Evolutionary conservation across 2,329 filamentous ascomycete genomes (phyloP), one percentile per base, ranked within the genome.

Genomic region (Iodosphaeria phyllophila): DNA sequence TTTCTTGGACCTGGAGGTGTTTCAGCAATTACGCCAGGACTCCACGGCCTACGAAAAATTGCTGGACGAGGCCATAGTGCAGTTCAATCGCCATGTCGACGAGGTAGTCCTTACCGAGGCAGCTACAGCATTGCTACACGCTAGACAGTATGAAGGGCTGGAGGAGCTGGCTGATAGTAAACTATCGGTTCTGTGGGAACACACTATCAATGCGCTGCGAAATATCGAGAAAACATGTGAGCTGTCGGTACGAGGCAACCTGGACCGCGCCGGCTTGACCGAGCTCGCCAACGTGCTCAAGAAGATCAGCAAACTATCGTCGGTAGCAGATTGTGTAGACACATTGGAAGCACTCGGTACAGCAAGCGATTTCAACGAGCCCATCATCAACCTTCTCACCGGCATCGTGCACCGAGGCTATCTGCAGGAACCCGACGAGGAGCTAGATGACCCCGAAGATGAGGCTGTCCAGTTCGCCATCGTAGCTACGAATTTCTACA

Each of bases 31-130:
- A 18, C 74, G 84, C 25, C 83, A 92, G 44, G 82, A 91, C 35
- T 70, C 80, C 1, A 73, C 75, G 2, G 74, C 72, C 2, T 92
- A 91, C 42, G 68, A 74, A 5, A 70, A 74, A 13, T 55, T 95
- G 16, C 58, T 98, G 2, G 83, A 92, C 36, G 84, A 93, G 40
- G 82, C 95, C 37, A 83, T 79, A 46, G 82, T 80, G 29, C 89
- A 98, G 39, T 95, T 98, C 51, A 72, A 77, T 38, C 72, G 82
- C n/a, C 89, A 98, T 42, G 78, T 79, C 21, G 80, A 92, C 40
- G 76, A 79, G 38, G 67, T 68, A 28, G 84, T 95, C 11, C 60
- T 98, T 22, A 70, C 71, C 8, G 84, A 93, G 47, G 86, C 83
- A 9, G 75, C 77, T 15, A 63, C 71, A 13, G 79, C 84, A 5